These are phyloP conservation scores for Sporothrix luriei DNA, from an alignment of 2,329 filamentous ascomycete genomes.

Conservation along the genomic window DNA sequence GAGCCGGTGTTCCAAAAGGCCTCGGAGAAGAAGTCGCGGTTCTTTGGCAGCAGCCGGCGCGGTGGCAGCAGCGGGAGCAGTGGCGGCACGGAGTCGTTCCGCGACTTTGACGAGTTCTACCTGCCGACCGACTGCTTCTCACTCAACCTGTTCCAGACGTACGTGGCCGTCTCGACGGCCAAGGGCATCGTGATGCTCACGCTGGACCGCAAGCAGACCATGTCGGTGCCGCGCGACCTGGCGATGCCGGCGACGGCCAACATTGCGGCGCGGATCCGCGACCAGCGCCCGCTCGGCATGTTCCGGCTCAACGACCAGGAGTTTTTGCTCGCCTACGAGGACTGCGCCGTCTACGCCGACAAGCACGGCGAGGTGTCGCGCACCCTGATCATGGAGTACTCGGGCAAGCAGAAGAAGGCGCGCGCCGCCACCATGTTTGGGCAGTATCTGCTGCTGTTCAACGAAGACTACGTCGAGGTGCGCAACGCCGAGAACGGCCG, in stretches of 20 bases:
- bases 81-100: slow-evolving; percentile 79
- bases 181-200: slow-evolving; percentile 96
- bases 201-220: slow-evolving; percentile 93
- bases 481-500: slow-evolving; percentile 95
- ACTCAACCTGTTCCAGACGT: slow-evolving; percentile 94
- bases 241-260: slow-evolving; percentile 76
- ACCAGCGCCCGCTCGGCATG: slow-evolving; percentile 90
- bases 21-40: slow-evolving; percentile 75
- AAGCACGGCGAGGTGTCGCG: slow-evolving; percentile 96
- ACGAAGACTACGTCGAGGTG: slow-evolving; percentile 95
- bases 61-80: slow-evolving; percentile 62
- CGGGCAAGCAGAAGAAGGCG: slow-evolving; percentile 80
- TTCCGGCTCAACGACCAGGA: slow-evolving; percentile 91
- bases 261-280: slow-evolving; percentile 80
- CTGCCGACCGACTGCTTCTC: slow-evolving; percentile 93
- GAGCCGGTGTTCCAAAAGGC: slow-evolving; percentile 95
- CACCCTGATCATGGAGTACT: slow-evolving; percentile 96
- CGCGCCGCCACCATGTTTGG: slow-evolving; percentile 85
- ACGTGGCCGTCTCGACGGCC: slow-evolving; percentile 85
- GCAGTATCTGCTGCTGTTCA: slow-evolving; percentile 89
- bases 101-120: slow-evolving; percentile 98
- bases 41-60: slow-evolving; percentile 61
- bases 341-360: slow-evolving; percentile 96
- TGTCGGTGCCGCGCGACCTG: slow-evolving; percentile 82
- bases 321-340: slow-evolving; percentile 90